Base-by-base conservation (phyloP, 2,329 filamentous ascomycete species). In the Penicillium brevicompactum region DNA sequence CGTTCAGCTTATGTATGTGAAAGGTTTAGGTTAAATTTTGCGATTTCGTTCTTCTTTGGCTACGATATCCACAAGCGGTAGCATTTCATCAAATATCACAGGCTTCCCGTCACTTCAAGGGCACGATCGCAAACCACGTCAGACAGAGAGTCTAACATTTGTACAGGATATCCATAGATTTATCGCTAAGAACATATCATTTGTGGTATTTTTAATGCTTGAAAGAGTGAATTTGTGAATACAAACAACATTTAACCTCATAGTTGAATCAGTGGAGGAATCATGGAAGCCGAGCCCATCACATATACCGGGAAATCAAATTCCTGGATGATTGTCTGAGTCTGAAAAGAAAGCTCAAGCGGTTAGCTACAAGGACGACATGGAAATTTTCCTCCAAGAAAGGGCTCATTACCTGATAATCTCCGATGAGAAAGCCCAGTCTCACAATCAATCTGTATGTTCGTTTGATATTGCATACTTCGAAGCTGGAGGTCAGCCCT, bases 391-490 rank as follows among this genome's bases (percentile, higher is more conserved):
- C 6, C 6, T 6, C n/a, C 14, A 16, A 7, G n/a, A 37, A n/a
- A 37, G 34, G 34, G 11, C 6, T n/a, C 34, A 34, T 37, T 37
- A 62, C 60, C 43, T 57, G 57, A 5, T 8, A 22, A 3, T 30
- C 24, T 3, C 54, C 51, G 50, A 60, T 51, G 7, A 46, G 21
- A 44, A 63, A 49, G 2, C 58, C 61, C 9, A 64, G 56, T 27
- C 53, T 34, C 0, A 64, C 16, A 31, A 55, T 47, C 4, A 64
- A 47, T 34, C 48, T 46, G 37, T 61, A 61, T 14, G 32, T 58
- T 16, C 58, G 58, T 18, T 54, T 55, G 40, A 64, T 47, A 50
- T 61, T 64, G 24, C 61, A 62, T 3, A 57, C 60, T 44, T 62
- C 61, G 21, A 64, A 64, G 2, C 46, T 58, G 2, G 61, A 45